Conservation (phyloP, 192 early-diverging fungal species). For the Helicostylum pulchrum region DNA sequence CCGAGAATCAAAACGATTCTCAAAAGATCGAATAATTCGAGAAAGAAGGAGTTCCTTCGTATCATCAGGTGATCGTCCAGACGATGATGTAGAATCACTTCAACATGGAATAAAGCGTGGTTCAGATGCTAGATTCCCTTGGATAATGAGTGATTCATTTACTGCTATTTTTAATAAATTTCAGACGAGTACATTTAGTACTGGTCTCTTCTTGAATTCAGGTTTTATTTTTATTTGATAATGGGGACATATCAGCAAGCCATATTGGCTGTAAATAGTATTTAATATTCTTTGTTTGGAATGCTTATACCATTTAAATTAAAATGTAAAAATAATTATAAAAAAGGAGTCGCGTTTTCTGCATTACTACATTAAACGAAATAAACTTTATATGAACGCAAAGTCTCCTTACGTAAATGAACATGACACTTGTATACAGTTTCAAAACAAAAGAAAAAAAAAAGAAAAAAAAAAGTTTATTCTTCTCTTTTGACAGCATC, state of each 20-base stretch:
- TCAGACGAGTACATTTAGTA: conserved; percentile 30
- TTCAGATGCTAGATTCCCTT: conserved; percentile 27
- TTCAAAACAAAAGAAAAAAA: too few species aligned
- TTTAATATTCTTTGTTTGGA: too few species aligned
- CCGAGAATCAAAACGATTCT: not conserved
- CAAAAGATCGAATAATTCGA: conserved; percentile 1
- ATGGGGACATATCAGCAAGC: too few species aligned
- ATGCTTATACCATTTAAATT: too few species aligned
- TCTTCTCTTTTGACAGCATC: conserved; percentile 39
- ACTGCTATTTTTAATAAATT: not conserved
- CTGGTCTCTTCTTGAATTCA: conserved; percentile 74
- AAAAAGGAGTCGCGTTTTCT: too few species aligned
- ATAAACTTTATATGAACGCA: too few species aligned
- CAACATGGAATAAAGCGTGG: conserved; percentile 19
- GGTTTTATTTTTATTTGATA: conserved; percentile 38
- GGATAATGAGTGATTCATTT: conserved; percentile 10
- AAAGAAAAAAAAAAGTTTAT: not conserved
- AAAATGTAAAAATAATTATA: too few species aligned
- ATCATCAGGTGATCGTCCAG: not conserved
- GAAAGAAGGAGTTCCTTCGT: not conserved
- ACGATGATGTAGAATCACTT: conserved; percentile 1
- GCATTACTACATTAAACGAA: too few species aligned
- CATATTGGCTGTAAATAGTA: too few species aligned
- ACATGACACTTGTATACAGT: too few species aligned
- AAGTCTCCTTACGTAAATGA: too few species aligned